phyloP scores from a whole-genome alignment of 2,329 filamentous ascomycete genomes.

The Fusarium cyanostomum region DNA sequence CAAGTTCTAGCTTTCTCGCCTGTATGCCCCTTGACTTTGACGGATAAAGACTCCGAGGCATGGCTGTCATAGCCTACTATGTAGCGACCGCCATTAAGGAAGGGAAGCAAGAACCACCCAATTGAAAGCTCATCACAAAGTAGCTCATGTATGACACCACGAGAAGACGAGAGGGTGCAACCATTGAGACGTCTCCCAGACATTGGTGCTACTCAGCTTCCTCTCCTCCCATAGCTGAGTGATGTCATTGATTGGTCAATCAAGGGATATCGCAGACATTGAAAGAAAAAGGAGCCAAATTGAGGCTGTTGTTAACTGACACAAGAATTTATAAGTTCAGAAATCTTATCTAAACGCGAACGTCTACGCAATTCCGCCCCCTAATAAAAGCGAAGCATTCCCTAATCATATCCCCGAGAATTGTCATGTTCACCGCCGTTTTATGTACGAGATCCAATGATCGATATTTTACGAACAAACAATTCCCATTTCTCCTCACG shows the following conservation, averaged over 20 bases:
- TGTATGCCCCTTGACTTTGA: too few relatives aligned
- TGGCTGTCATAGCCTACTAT: too few relatives aligned
- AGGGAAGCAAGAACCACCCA: neutral
- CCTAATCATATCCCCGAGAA: neutral
- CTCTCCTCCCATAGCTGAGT: neutral
- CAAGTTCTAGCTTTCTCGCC: neutral
- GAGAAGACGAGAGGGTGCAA: neutral
- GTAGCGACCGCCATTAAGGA: neutral
- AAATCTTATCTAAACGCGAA: conserved; percentile 4
- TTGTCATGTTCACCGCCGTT: neutral
- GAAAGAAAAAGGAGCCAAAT: neutral
- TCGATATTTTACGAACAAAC: neutral
- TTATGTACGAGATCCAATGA: neutral
- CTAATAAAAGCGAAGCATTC: neutral
- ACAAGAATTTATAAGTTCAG: neutral
- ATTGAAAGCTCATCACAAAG: neutral
- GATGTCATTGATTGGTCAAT: neutral
- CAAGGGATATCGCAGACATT: neutral
- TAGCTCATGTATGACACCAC: neutral
- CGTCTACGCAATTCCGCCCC: neutral
- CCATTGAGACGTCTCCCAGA: neutral
- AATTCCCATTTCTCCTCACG: neutral
- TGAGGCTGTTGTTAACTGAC: neutral
- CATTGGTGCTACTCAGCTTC: neutral
- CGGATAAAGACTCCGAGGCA: too few relatives aligned